Evolutionary conservation across 2,329 filamentous ascomycete genomes (phyloP), one percentile per base, ranked within the genome.

Genomic region (Fusarium duplospermum): DNA sequence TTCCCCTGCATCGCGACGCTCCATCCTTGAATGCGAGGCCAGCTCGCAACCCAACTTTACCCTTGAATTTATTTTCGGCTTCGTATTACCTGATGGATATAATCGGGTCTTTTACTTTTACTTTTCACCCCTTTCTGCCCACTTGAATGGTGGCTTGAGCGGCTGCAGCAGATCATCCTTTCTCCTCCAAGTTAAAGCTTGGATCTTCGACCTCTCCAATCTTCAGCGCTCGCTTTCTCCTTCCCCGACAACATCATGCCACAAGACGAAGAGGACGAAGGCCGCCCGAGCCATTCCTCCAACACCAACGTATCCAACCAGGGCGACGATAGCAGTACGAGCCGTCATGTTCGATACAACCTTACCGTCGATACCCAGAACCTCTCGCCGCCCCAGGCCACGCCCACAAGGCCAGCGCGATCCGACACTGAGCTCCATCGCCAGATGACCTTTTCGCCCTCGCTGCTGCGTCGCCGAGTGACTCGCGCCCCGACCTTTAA

Each of bases 401-500:
- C 69, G 13, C 78, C 71, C 20, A 64, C 67, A 10, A 75, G 66
- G 10, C 69, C 75, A 22, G 64, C 69, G 31, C 77, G 79, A 42
- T 80, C 79, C 61, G 79, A 81, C 50, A 76, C 78, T 14, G 77
- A 79, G 14, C 58, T 74, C 18, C 76, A 73, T 24, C 77, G 74
- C 71, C 77, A 79, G 47, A 71, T 78, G 57, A 64, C 73, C 63
- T 77, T 78, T 54, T 81, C 80, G 42, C 80, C 79, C 8, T 75
- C 72, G 63, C 69, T 78, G 16, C 67, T 84, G 24, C 83, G 85
- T 11, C 83, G 85, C 9, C 83, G 84, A 16, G 79, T 66, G 62
- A 84, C 82, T 3, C 82, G 85, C 38, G 80, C 83, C 18, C 82
- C 81, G 52, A 87, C 86, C 4, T 87, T 88, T 73, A 82, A 81